A percentile compares a stretch with the other conserved stretches of the same genome.
Evolutionary conservation across 495 filamentous ascomycete species (phyloP).

Genomic region (Friedmanniomyces simplex): DNA sequence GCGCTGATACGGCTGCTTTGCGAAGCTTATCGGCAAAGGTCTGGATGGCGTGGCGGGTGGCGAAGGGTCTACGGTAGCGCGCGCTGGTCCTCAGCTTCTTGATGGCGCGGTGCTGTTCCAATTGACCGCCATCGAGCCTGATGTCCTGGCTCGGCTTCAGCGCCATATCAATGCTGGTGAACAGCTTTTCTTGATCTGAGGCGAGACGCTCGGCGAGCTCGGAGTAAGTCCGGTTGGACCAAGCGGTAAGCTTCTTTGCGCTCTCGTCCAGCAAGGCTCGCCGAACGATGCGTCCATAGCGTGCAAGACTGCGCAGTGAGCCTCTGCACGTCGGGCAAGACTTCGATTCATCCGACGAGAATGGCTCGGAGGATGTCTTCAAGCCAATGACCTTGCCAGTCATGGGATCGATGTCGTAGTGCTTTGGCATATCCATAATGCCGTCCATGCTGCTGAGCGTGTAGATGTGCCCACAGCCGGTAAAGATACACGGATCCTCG

Average conservation of each 20-base stretch:
- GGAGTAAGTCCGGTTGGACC: constrained; percentile 39
- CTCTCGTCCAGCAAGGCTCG: constrained; percentile 55
- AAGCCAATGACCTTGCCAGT: constrained; percentile 36
- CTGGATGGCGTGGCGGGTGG: constrained; percentile 35
- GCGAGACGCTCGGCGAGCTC: constrained; percentile 37
- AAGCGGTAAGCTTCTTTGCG: constrained; percentile 49
- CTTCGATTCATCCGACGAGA: constrained; percentile 44
- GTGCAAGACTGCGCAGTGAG: constrained; percentile 48
- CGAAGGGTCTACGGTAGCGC: constrained; percentile 34
- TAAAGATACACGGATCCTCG: constrained; percentile 50
- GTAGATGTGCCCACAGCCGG: constrained; percentile 56
- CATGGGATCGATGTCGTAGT: constrained; percentile 43
- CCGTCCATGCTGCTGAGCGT: constrained; percentile 54
- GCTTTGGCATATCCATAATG: constrained; percentile 48
- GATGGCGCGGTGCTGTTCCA: constrained; percentile 4
- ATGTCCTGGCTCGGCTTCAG: constrained; percentile 7
- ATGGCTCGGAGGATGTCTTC: no score
- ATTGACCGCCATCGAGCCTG: constrained; percentile 16
- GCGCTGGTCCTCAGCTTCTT: neutral
- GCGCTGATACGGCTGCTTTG: constrained; percentile 49
- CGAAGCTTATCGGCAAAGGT: constrained; percentile 37
- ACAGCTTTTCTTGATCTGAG: constrained; percentile 25
- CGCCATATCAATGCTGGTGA: constrained; percentile 10
- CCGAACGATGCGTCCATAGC: constrained; percentile 60
- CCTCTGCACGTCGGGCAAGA: constrained; percentile 55